Percentiles rank a stretch among this genome's conserved stretches.
Evolutionary conservation across 202 grass and related monocot genomes (phyloP).

Genomic region (Panicum virgatum): DNA sequence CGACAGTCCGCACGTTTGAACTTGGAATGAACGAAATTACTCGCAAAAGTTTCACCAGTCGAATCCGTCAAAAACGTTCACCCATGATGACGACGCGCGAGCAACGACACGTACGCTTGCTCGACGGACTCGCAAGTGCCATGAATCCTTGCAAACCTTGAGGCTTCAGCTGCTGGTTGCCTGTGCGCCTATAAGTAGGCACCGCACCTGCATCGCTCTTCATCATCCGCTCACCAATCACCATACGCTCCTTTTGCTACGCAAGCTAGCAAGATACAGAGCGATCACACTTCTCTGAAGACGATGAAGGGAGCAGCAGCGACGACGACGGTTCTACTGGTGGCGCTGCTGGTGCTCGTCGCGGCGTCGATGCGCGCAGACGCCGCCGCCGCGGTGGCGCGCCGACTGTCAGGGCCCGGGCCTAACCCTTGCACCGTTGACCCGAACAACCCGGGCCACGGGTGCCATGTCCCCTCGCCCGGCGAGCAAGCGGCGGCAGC

Average conservation of each 20-base stretch:
- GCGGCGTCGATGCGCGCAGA: not conserved
- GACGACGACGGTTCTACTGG: not conserved
- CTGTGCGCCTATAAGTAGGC: not conserved
- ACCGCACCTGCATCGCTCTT: not conserved
- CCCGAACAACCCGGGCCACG: not conserved
- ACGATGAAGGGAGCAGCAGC: not conserved
- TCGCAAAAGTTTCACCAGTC: not conserved
- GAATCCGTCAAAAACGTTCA: not conserved
- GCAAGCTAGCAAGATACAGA: not conserved
- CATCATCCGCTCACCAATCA: not conserved
- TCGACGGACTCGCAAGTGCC: not conserved
- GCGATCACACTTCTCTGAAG: not conserved
- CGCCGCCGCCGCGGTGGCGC: not conserved
- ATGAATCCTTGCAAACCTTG: not conserved
- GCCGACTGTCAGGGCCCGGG: not conserved
- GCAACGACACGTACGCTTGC: not conserved
- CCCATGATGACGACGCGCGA: not conserved
- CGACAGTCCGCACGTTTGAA: not conserved
- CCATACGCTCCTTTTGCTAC: not conserved
- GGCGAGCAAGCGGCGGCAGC: not conserved
- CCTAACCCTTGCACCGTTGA: not conserved
- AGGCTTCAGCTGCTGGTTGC: not conserved
- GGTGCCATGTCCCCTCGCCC: not conserved
- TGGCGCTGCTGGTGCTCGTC: not conserved
- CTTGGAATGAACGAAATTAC: not conserved